Evolutionary conservation across 495 filamentous ascomycete genomes (phyloP), one percentile per base, ranked within the genome.

Genomic region (Hyaloscypha variabilis): DNA sequence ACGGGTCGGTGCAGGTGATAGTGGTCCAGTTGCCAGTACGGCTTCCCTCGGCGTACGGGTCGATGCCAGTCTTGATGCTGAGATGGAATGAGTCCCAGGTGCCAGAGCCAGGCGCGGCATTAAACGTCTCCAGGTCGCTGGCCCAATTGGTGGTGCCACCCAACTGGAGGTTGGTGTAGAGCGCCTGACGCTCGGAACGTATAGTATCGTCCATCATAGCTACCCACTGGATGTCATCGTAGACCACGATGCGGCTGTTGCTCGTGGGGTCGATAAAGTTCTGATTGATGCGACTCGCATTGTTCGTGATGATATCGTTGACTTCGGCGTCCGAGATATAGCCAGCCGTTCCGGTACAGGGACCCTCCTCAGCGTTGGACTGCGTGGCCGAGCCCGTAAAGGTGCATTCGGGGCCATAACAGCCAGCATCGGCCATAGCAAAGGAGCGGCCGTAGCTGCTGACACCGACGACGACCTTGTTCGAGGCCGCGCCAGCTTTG

Each of bases 81-180:
- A n/a, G n/a, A n/a, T n/a, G n/a, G n/a, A n/a, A n/a, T n/a, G n/a
- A n/a, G n/a, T n/a, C n/a, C n/a, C n/a, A n/a, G n/a, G n/a, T n/a
- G n/a, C n/a, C n/a, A n/a, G n/a, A n/a, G n/a, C n/a, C n/a, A n/a
- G n/a, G n/a, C n/a, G n/a, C n/a, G n/a, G n/a, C n/a, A n/a, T n/a
- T n/a, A n/a, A n/a, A n/a, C n/a, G n/a, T n/a, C n/a, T n/a, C n/a
- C n/a, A 51, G 19, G 49, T 51, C 77, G 58, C 76, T 58, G 29
- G 64, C 68, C 77, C 77, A 80, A 26, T 69, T 65, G 66, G 75
- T 73, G 19, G 69, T 77, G 56, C 78, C 78, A 0, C 74, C 76
- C 25, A 79, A 71, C 53, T 72, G 71, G 0, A 28, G 54, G 30
- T 56, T 36, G 29, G 72, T 63, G 23, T 72, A 75, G 56, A 56